A percentile compares a stretch with the other conserved stretches of the same genome.
Conservation (phyloP, 768 basidiomycete species). For the Pleurotus tuber-regium region DNA sequence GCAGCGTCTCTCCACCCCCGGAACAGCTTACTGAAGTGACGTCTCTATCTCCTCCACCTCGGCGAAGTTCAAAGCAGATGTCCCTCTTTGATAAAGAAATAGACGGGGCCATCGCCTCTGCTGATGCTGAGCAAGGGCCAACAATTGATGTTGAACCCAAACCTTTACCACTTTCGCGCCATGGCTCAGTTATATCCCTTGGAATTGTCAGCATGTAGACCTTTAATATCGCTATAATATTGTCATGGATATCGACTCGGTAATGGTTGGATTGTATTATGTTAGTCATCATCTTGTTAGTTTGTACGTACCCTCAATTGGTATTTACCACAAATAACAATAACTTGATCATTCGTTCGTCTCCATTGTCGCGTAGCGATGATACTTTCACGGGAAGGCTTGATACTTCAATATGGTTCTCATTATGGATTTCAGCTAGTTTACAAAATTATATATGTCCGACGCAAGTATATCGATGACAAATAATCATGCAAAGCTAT, state of each 20-base stretch:
- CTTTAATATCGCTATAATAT: background rate
- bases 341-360: no score
- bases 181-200: constrained; percentile 53
- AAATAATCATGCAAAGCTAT: constrained; percentile 80
- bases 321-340: background rate
- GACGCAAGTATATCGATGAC: no score
- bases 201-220: constrained; percentile 42
- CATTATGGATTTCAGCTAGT: no score
- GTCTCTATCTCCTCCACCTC: constrained; percentile 63
- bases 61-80: constrained; percentile 53
- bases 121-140: constrained; percentile 22
- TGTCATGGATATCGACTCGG: constrained; percentile 1
- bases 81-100: constrained; percentile 29
- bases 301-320: constrained; percentile 15
- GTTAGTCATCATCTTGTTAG: constrained; percentile 1
- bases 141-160: constrained; percentile 28
- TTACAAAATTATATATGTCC: no score
- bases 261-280: constrained; percentile 6
- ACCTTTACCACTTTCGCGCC: constrained; percentile 41
- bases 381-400: no score
- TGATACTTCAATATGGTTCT: no score
- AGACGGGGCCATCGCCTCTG: constrained; percentile 16
- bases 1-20: constrained; percentile 19
- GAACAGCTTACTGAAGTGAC: constrained; percentile 30
- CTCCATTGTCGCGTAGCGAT: no score